These are phyloP conservation scores for Penicillium turbatum DNA, from an alignment of 495 filamentous ascomycete species.

Conservation along the genomic window DNA sequence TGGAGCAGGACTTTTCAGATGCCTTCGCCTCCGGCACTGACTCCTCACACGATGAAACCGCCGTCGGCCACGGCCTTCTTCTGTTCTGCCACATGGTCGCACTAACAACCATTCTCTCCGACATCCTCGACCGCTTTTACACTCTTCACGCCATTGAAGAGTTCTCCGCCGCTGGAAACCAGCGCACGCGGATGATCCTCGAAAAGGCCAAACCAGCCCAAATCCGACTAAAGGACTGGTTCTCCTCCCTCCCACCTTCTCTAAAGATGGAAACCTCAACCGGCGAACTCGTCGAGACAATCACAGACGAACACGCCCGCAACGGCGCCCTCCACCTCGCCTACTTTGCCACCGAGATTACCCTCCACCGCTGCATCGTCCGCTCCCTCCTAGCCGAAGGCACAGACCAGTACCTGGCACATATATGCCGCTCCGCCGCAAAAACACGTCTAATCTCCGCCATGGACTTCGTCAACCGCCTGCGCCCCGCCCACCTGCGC, in stretches of 20 bases:
- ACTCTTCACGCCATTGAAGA: constrained; percentile 53
- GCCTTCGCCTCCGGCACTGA: constrained; percentile 33
- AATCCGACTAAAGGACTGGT: constrained; percentile 57
- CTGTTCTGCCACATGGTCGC: constrained; percentile 57
- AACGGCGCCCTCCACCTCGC: constrained; percentile 56
- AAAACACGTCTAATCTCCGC: constrained; percentile 55
- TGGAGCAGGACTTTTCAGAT: constrained; percentile 49
- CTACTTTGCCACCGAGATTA: constrained; percentile 60
- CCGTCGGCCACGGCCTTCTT: constrained; percentile 43
- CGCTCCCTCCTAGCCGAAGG: constrained; percentile 44
- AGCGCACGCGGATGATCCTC: constrained; percentile 51
- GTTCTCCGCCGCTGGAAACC: constrained; percentile 44
- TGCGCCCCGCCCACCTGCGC: constrained; percentile 49
- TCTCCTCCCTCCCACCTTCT: constrained; percentile 46
- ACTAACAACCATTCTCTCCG: constrained; percentile 56
- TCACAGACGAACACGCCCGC: constrained; percentile 38
- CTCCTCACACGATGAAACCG: constrained; percentile 33
- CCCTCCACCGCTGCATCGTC: constrained; percentile 57
- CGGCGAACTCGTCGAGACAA: constrained; percentile 38
- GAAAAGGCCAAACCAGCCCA: constrained; percentile 60
- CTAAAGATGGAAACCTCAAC: constrained; percentile 51
- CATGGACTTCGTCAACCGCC: constrained; percentile 56
- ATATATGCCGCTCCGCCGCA: constrained; percentile 89
- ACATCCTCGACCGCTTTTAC: constrained; percentile 58
- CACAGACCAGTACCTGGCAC: constrained; percentile 59